Base-by-base conservation (phyloP, 345 rosid genomes). In the Leavenworthia alabamica region DNA sequence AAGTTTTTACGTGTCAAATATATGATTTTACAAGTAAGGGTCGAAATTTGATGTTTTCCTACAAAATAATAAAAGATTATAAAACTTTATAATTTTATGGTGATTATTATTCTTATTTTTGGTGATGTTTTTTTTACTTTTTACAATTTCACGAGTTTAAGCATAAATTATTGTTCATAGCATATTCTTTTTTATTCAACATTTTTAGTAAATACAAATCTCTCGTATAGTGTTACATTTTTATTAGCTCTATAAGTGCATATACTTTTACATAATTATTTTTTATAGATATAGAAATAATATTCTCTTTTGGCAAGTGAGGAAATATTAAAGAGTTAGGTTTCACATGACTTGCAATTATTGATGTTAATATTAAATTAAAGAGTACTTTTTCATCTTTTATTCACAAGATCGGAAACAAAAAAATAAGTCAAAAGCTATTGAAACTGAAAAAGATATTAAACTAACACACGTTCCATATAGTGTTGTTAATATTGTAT, bases 321-420 rank as follows among this genome's bases (percentile, higher is more conserved):
- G 29, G 28, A 69, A 55, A 63, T 13, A 32, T 41, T 48, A 63
- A 46, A 17, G 22, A 16, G 32, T 41, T 71, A 60, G 75, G 65
- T 63, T 71, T 71, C 75, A 56, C 75, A 71, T 71, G 75, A 56
- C 54, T 39, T 52, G 11, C 51, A 62, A 70, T 54, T 54, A 61
- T 20, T 55, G 52, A 62, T 39, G 52, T 31, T 46, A 48, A 46
- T 36, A 55, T 62, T 70, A 55, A 58, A 56, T 43, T 56, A 42
- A 71, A 56, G 52, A 7, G 54, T 16, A 56, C 46, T 37, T 31
- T 49, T 70, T 40, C 17, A 35, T 29, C 35, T 14, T 60, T 40
- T 62, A 35, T 63, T 71, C 65, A 64, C 75, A 56, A 71, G 69
- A 64, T 48, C 19, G 45, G n/a, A 47, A 62, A 19, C n/a, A 47